Conservation (phyloP, 768 basidiomycete species). For the Coprinopsis sp. region DNA sequence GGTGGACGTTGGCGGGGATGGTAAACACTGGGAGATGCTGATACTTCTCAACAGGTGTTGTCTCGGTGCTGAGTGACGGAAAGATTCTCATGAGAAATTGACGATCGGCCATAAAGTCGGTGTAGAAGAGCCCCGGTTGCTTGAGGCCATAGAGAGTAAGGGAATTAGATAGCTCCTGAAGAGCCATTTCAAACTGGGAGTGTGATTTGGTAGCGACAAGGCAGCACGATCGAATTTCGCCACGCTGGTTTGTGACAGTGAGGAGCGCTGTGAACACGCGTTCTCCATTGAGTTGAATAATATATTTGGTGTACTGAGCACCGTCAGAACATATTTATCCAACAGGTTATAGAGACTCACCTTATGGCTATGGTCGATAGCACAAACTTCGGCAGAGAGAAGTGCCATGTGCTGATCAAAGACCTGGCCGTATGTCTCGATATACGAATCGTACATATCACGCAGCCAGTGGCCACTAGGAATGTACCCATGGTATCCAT, state of each 20-base stretch:
- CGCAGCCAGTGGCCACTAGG: slow-evolving; percentile 15
- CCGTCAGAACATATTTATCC: neutral
- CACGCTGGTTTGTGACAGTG: slow-evolving; percentile 25
- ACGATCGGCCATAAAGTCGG: slow-evolving; percentile 28
- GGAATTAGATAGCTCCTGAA: too few species aligned
- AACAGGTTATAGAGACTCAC: slow-evolving; percentile 8
- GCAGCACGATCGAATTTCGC: slow-evolving; percentile 15
- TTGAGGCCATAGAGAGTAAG: slow-evolving; percentile 26
- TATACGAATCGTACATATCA: slow-evolving; percentile 16
- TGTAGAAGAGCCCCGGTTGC: slow-evolving; percentile 21
- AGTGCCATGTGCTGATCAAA: slow-evolving; percentile 12
- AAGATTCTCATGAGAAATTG: slow-evolving; percentile 16
- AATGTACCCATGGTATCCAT: too few species aligned
- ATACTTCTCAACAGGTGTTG: slow-evolving; percentile 20
- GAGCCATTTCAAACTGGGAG: too few species aligned
- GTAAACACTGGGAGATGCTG: slow-evolving; percentile 15
- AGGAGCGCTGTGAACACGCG: slow-evolving; percentile 22
- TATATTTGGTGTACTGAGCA: neutral
- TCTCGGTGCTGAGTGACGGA: slow-evolving; percentile 11
- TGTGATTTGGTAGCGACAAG: slow-evolving; percentile 28
- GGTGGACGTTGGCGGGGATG: slow-evolving; percentile 12
- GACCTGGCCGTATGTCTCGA: slow-evolving; percentile 8
- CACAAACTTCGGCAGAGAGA: slow-evolving; percentile 6
- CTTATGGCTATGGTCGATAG: slow-evolving; percentile 13
- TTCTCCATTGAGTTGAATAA: neutral